phyloP scores from a whole-genome alignment of 2,329 filamentous ascomycete genomes.

The Colletotrichum acutatum region DNA sequence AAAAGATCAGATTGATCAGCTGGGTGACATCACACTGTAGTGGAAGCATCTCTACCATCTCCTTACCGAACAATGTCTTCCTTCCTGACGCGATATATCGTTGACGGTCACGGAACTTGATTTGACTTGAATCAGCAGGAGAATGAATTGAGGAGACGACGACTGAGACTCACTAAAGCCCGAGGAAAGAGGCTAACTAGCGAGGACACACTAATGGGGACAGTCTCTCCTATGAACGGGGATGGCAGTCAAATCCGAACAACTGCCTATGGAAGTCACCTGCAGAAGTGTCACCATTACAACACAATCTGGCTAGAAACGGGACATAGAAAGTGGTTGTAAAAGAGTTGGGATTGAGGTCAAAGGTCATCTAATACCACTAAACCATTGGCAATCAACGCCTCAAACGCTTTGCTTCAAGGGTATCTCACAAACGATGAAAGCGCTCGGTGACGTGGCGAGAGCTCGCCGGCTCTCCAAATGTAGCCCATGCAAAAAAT shows the following conservation, averaged over 20 bases:
- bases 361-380: conserved; percentile 2
- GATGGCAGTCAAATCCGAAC: background rate
- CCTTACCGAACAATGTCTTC: background rate
- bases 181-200: background rate
- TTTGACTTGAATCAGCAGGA: too few relatives aligned
- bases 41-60: background rate
- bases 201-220: background rate
- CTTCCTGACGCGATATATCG: background rate
- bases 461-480: background rate
- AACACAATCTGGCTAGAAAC: background rate
- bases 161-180: background rate
- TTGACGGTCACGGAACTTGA: background rate
- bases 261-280: background rate
- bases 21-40: too few relatives aligned
- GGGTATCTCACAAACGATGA: conserved; percentile 27
- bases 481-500: background rate
- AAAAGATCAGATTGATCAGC: too few relatives aligned
- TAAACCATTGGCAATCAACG: background rate
- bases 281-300: background rate
- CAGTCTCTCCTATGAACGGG: background rate
- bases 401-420: conserved; percentile 19
- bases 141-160: background rate
- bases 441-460: background rate
- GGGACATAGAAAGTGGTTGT: background rate
- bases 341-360: background rate